Percentiles rank a stretch among this genome's conserved stretches.
phyloP scores from a whole-genome alignment of 805 yeast genomes.

The Candida gorgasii region DNA sequence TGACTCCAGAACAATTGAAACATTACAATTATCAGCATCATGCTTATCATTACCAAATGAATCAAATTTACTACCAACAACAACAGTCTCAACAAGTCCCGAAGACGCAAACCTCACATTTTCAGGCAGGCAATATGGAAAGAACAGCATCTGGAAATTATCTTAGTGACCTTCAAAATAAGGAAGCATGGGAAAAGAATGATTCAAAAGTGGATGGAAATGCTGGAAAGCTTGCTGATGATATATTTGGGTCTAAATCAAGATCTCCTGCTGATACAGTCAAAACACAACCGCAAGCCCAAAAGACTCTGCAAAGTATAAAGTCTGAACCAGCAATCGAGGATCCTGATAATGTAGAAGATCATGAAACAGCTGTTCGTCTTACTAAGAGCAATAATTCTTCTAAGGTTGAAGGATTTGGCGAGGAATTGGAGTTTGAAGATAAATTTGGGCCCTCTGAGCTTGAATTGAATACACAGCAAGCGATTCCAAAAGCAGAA shows the following conservation, averaged over 20 bases:
- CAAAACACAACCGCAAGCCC: conserved; percentile 9
- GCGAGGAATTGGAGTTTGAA: neutral
- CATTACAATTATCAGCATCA: conserved; percentile 24
- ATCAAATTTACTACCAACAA: conserved; percentile 16
- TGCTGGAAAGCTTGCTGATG: conserved; percentile 41
- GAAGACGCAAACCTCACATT: too few species aligned
- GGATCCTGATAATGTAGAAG: neutral
- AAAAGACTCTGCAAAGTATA: conserved; percentile 22
- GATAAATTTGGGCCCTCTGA: conserved; percentile 3
- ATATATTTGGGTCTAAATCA: conserved; percentile 34
- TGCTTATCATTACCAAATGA: conserved; percentile 20
- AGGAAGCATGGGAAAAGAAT: conserved; percentile 41
- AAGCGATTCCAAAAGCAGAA: neutral
- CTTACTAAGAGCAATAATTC: conserved; percentile 16
- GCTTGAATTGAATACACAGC: conserved; percentile 1
- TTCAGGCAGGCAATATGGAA: neutral
- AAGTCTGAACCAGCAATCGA: conserved; percentile 19
- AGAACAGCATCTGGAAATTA: neutral
- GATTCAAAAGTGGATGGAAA: conserved; percentile 25
- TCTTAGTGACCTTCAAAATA: conserved; percentile 22
- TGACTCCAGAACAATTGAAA: conserved; percentile 24
- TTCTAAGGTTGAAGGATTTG: conserved; percentile 8
- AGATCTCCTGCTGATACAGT: conserved; percentile 14
- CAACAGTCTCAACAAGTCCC: neutral
- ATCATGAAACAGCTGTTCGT: neutral